These are phyloP conservation scores for Conringia planisiliqua DNA, from an alignment of 345 rosid species.

Conservation along the genomic window DNA sequence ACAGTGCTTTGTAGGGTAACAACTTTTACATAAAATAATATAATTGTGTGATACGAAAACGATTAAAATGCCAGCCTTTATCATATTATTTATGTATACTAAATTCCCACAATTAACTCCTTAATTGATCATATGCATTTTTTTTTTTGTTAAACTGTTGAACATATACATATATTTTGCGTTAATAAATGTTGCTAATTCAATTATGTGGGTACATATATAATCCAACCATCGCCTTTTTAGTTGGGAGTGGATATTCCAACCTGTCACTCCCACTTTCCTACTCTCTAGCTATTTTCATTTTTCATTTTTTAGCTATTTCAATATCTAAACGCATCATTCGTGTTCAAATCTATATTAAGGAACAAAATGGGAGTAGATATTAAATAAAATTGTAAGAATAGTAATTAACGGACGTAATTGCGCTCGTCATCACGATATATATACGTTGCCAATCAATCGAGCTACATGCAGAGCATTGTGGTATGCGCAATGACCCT, in stretches of 20 bases:
- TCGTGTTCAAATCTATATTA: background rate
- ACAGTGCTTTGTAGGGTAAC: constrained; percentile 32
- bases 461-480: background rate
- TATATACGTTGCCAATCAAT: background rate
- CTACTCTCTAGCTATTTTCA: background rate
- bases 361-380: background rate
- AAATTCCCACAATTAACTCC: background rate
- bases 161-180: background rate
- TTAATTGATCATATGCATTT: background rate
- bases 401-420: background rate
- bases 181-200: background rate
- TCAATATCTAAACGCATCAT: background rate
- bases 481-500: background rate
- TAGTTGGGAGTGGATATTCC: constrained; percentile 15
- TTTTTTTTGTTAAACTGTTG: background rate
- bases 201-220: background rate
- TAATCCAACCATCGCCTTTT: constrained; percentile 45
- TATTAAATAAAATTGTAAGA: background rate
- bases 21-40: background rate
- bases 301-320: background rate
- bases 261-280: constrained; percentile 15
- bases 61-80: background rate
- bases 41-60: background rate
- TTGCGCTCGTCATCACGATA: background rate
- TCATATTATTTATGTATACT: background rate